Evolutionary conservation across 2,329 filamentous ascomycete species (phyloP), one percentile per base, ranked within the genome.

Genomic region (Coleophoma eucalyptorum): DNA sequence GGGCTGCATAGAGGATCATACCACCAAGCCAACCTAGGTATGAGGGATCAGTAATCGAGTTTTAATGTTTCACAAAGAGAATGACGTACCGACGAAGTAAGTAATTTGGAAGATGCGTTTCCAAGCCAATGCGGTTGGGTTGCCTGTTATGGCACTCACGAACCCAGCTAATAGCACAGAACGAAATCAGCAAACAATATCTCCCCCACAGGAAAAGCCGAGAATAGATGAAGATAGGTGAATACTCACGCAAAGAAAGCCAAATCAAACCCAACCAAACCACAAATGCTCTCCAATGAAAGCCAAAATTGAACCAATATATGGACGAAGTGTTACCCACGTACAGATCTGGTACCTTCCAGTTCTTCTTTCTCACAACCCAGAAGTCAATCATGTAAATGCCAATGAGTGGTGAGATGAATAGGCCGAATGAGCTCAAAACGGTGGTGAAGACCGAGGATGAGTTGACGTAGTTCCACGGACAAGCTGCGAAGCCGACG

Each of bases 261-360:
- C 7, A 40, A 16, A 40, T 40, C 7, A 19, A 16, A n/a, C 7
- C 37, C 19, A 40, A 13, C 37, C 13, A 40, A 3, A 40, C 19
- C 10, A 43, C 34, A 31, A 55, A 50, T 7, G 52, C 53, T 26
- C 51, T 16, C 50, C 46, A 55, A 32, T 55, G 48, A 12, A 53
- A 33, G 21, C 53, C 53, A 26, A 10, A 19, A 5, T 21, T 42
- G 43, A 50, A 55, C 53, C 53, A 55, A 49, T 57, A 45, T 34
- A 48, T 56, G 61, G 48, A 51, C 35, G 47, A 37, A n/a, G 33
- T 33, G 42, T 46, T 38, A 16, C 56, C 55, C 10, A 54, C 48
- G 45, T 49, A 58, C 8, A 58, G 46, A 37, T 58, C 52, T 4
- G 55, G 55, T 19, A 58, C 44, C 19, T 52, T 55, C 51, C 51